Conservation (phyloP, 2,329 filamentous ascomycete genomes). For the Colletotrichum agaves region DNA sequence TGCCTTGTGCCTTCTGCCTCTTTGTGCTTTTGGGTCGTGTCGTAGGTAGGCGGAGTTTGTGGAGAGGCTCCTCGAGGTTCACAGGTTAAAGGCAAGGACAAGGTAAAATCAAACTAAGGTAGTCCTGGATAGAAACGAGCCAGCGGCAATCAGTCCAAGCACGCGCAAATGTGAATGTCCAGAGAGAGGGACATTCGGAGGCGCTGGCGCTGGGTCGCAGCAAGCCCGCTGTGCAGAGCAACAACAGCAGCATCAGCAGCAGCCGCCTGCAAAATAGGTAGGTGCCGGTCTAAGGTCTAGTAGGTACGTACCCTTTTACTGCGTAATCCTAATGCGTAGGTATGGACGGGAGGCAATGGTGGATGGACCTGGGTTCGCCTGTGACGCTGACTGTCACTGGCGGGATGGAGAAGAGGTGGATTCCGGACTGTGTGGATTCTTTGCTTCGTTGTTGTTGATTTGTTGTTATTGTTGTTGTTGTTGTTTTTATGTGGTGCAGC, state of each 20-base stretch:
- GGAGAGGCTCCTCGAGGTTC: background rate
- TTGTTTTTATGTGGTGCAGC: background rate
- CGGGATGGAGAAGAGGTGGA: conserved; percentile 9
- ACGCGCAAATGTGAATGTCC: background rate
- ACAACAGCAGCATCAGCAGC: background rate
- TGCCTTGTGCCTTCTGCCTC: conserved; percentile 3
- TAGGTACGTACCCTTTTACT: too few species aligned
- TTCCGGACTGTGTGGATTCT: conserved; percentile 21
- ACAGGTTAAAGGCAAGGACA: too few species aligned
- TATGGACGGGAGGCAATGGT: background rate
- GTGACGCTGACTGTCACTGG: conserved; percentile 17
- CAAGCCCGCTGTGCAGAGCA: too few species aligned
- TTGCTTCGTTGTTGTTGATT: conserved; percentile 12
- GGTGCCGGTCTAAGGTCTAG: background rate
- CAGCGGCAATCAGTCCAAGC: conserved; percentile 23
- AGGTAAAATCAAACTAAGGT: too few species aligned
- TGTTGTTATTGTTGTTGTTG: background rate
- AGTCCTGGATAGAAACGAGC: background rate
- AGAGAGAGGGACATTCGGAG: too few species aligned
- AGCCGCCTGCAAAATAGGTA: background rate
- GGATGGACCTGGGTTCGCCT: conserved; percentile 5
- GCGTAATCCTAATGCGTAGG: background rate
- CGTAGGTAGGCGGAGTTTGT: background rate
- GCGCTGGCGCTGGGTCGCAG: too few species aligned
- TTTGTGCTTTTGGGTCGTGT: background rate